phyloP scores from a whole-genome alignment of 73 alveolate genomes.

The Paraurostyla sp. region DNA sequence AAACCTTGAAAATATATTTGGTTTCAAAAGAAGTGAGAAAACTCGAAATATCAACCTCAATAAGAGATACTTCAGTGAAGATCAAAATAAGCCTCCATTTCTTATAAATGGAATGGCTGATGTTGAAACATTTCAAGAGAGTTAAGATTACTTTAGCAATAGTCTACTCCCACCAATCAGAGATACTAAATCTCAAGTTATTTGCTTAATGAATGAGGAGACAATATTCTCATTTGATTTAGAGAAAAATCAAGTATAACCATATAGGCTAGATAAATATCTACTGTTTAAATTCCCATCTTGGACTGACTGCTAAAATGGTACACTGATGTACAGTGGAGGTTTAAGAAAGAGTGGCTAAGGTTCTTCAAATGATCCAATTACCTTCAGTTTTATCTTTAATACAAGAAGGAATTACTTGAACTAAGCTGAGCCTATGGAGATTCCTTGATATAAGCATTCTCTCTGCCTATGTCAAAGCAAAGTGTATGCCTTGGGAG shows the following conservation, averaged over 20 bases:
- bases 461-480: neutral
- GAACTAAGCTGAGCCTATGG: slow-evolving; percentile 1
- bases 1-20: slow-evolving; percentile 1
- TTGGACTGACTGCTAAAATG: slow-evolving; percentile 25
- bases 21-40: neutral
- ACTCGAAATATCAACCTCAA: slow-evolving; percentile 1
- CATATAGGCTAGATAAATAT: slow-evolving; percentile 5
- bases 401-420: neutral
- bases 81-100: neutral
- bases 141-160: neutral
- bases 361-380: neutral
- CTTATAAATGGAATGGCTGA: neutral
- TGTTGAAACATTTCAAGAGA: neutral
- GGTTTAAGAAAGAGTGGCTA: neutral
- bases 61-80: neutral
- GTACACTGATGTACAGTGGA: slow-evolving; percentile 13
- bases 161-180: slow-evolving; percentile 15
- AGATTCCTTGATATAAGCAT: slow-evolving; percentile 23
- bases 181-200: neutral
- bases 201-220: slow-evolving; percentile 20
- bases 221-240: neutral
- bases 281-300: slow-evolving; percentile 21
- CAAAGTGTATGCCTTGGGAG: slow-evolving; percentile 25
- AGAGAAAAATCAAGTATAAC: neutral
- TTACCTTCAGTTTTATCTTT: neutral